Base-by-base conservation (phyloP, 305 asterid genomes). In the Ilex paraguariensis region DNA sequence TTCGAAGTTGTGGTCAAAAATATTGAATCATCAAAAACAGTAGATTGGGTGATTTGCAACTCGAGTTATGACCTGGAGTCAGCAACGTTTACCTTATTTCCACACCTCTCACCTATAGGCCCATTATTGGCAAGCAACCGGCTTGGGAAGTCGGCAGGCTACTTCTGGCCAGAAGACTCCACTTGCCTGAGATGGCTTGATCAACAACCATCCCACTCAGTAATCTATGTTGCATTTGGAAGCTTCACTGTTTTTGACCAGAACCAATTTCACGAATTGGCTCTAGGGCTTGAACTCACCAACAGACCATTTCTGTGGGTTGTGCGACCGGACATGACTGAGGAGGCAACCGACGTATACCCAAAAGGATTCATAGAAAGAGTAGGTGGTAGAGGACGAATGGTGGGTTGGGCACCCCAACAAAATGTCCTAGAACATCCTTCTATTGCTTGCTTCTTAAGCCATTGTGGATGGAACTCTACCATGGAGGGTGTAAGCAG, bases 401-500 rank as follows among this genome's bases (percentile, higher is more conserved):
- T 72, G 14, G 83, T 78, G 40, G 61, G 69, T 0, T 82, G 86
- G 91, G 76, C 85, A 1, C 85, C 88, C 2, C 87, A 86, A 44
- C 82, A 80, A 31, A 57, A 65, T 64, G 84, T 84, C 57, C 44
- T 87, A 21, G 68, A 71, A 0, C 95, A 87, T 61, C 86, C 87
- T 65, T 82, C 93, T 3, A 39, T 87, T 13, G 81, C 87, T 17
- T 79, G 87, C 9, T 85, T 87, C 62, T 6, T 85, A 13, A 83
- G 90, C 69, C 95, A 85, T 13, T 85, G 93, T 55, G 93, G 95
- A 2, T 87, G 95, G 90, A 84, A 87, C 65, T 87, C 90, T 3
- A 81, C 90, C 3, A 13, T 79, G 11, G 92, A 84, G 46, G 76
- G 87, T 2, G 44, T 74, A 13, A 77, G 84, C 50, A 79, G 65